Conservation (phyloP, 768 basidiomycete species). For the Punctularia strigosozonata region DNA sequence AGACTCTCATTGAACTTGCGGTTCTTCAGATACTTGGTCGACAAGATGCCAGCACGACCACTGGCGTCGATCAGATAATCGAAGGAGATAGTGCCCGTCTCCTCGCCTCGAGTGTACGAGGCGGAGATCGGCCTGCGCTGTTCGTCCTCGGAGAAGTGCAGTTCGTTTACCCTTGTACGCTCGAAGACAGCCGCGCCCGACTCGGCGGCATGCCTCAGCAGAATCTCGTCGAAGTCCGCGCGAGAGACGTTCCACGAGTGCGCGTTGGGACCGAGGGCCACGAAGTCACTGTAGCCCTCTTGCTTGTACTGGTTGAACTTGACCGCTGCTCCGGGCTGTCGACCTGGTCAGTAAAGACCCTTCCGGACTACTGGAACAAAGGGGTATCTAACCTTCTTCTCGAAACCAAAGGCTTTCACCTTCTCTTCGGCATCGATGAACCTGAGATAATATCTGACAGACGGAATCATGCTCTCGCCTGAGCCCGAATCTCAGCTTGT, state of each 20-base stretch:
- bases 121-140: not conserved
- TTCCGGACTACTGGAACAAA: not conserved
- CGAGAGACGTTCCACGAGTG: slow-evolving; percentile 56
- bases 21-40: slow-evolving; percentile 24
- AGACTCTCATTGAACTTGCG: slow-evolving; percentile 21
- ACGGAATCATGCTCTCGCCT: slow-evolving; percentile 37
- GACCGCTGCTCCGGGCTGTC: slow-evolving; percentile 47
- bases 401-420: slow-evolving; percentile 30
- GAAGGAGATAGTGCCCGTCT: slow-evolving; percentile 17
- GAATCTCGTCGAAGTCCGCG: slow-evolving; percentile 45
- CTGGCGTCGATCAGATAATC: slow-evolving; percentile 25
- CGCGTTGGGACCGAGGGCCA: slow-evolving; percentile 34
- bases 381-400: slow-evolving; percentile 19
- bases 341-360: not conserved
- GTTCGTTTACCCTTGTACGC: slow-evolving; percentile 28
- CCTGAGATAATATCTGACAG: slow-evolving; percentile 37
- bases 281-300: slow-evolving; percentile 53
- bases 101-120: not conserved
- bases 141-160: slow-evolving; percentile 27
- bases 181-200: slow-evolving; percentile 39
- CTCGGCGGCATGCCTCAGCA: slow-evolving; percentile 40
- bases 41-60: slow-evolving; percentile 24
- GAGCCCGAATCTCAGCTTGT: slow-evolving; percentile 35
- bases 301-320: slow-evolving; percentile 43
- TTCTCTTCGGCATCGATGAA: slow-evolving; percentile 40